Base-by-base conservation (phyloP, 441 rosid genomes). In the Corymbia calophylla region DNA sequence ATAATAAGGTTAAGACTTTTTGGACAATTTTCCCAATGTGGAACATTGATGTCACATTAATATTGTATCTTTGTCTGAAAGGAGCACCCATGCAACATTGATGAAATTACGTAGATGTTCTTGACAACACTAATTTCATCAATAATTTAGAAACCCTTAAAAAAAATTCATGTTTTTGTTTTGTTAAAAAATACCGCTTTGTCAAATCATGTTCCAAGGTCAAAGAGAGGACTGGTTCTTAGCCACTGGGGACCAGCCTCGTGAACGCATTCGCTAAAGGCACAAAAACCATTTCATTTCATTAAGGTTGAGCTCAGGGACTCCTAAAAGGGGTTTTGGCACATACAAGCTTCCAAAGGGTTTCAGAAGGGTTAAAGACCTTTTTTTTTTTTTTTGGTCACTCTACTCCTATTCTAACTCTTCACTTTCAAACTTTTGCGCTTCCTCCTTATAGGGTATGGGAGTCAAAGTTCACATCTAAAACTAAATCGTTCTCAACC, bases 1-100 rank as follows among this genome's bases (percentile, higher is more conserved):
- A 1, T 1, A 8, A 55, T 55, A 55, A 55, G 1, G 3, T 55
- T 0, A 21, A 55, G 60, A 0, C 11, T 55, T 55, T 55, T 0
- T 55, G 27, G 27, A 21, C 11, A 55, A 55, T 55, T 55, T 55
- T 55, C 60, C 21, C 5, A 5, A 44, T 73, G 6, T 23, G 82
- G 82, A 39, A 73, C 82, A 73, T 39, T 35, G 3, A 35, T 10
- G 82, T 73, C 29, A 10, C 3, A 14, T 39, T 73, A 35, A 35
- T 35, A 11, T 13, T 73, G 15, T 5, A 35, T 35, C 49, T 73
- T 73, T 73, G 49, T 48, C 44, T 73, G 19, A 35, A 73, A 73
- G 82, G 11, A 73, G 23, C 82, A 35, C 82, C 47, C 82, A 73
- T 35, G 81, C 48, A 70, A 35, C 14, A 11, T 32, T 39, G 29